Evolutionary conservation across 2,329 filamentous ascomycete genomes (phyloP).

Genomic region (Pseudogymnoascus sp.): DNA sequence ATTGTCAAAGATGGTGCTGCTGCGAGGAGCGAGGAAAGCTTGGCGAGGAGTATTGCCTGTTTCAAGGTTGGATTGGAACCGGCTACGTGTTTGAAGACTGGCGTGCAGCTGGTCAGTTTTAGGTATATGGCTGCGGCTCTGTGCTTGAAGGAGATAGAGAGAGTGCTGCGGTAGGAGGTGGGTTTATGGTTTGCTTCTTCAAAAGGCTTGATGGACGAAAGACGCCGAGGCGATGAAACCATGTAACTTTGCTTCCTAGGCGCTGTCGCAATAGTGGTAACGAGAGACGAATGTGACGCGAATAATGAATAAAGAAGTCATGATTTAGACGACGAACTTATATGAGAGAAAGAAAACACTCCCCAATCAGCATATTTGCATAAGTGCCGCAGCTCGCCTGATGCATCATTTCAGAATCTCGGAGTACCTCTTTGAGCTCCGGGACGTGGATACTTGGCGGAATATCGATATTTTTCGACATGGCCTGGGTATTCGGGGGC

Average conservation of each 20-base stretch:
- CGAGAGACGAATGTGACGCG: not conserved
- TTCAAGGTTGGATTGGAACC: constrained; percentile 25
- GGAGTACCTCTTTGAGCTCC: no score
- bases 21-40: constrained; percentile 31
- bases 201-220: no score
- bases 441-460: no score
- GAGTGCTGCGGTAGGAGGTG: constrained; percentile 31
- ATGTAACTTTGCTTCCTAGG: no score
- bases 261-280: not conserved
- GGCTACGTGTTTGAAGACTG: not conserved
- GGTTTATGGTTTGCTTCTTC: no score
- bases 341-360: no score
- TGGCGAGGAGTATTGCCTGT: constrained; percentile 44
- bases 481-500: no score
- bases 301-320: not conserved
- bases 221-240: no score
- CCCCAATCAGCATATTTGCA: no score
- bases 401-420: no score
- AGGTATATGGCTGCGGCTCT: not conserved
- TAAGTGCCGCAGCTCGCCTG: no score
- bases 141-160: not conserved
- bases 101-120: not conserved
- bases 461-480: no score
- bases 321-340: not conserved
- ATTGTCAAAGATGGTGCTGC: constrained; percentile 38